Evolutionary conservation across 441 rosid genomes (phyloP).

Genomic region (Arabidopsis hybrid): DNA sequence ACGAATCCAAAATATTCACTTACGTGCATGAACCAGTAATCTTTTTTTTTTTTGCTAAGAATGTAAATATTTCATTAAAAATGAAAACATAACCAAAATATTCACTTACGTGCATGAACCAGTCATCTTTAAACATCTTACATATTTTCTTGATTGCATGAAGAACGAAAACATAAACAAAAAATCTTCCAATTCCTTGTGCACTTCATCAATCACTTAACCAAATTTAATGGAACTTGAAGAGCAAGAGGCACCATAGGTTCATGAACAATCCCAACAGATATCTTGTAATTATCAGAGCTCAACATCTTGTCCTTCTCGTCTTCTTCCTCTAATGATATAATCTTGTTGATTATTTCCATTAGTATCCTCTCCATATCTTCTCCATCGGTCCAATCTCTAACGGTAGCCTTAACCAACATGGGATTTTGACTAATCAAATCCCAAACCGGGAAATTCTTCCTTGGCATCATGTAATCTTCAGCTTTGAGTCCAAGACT

Average conservation of each 20-base stretch:
- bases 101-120: conserved; percentile 9
- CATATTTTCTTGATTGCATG: neutral
- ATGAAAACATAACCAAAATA: no score
- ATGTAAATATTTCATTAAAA: no score
- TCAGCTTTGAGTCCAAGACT: conserved; percentile 61
- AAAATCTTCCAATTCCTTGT: neutral
- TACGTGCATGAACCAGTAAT: conserved; percentile 8
- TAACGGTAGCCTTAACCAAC: conserved; percentile 64
- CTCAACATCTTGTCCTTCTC: conserved; percentile 32
- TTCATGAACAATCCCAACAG: conserved; percentile 50
- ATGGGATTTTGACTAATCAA: conserved; percentile 63
- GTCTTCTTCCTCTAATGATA: conserved; percentile 28
- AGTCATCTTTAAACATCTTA: conserved; percentile 1
- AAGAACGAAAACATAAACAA: neutral
- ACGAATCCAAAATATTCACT: neutral
- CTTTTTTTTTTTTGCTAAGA: no score
- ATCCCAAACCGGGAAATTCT: conserved; percentile 83
- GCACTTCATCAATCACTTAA: conserved; percentile 20
- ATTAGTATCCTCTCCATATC: conserved; percentile 60
- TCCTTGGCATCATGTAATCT: conserved; percentile 89
- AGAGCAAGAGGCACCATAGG: conserved; percentile 50
- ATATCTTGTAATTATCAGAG: conserved; percentile 59
- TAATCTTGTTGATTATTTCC: conserved; percentile 38
- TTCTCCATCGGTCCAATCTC: conserved; percentile 80
- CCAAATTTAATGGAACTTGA: conserved; percentile 48